These are phyloP conservation scores for Diaporthe amygdali DNA, from an alignment of 2,329 filamentous ascomycete genomes.

Conservation along the genomic window DNA sequence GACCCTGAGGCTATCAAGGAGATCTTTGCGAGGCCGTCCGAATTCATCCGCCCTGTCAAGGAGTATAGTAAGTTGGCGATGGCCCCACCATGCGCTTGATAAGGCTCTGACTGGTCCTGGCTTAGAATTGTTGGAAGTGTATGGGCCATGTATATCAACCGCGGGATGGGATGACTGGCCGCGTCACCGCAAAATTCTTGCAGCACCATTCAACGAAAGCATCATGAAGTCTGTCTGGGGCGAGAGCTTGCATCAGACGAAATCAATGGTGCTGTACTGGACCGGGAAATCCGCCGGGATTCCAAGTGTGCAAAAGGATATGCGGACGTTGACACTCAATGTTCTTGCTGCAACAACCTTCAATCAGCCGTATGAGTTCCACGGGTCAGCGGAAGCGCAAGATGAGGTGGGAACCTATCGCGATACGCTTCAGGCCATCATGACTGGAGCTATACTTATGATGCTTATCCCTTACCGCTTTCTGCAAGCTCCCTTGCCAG, in stretches of 20 bases:
- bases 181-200: conserved; percentile 34
- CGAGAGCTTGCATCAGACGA: conserved; percentile 32
- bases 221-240: conserved; percentile 36
- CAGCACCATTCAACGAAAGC: conserved; percentile 35
- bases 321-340: conserved; percentile 34
- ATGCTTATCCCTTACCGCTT: conserved; percentile 30
- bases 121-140: conserved; percentile 33
- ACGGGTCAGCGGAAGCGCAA: conserved; percentile 24
- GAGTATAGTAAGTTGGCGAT: conserved; percentile 25
- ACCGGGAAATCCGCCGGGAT: conserved; percentile 14
- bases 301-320: conserved; percentile 29
- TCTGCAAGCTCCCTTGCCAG: conserved; percentile 26
- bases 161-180: conserved; percentile 35
- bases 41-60: conserved; percentile 31
- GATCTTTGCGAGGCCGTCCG: conserved; percentile 27
- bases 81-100: neutral
- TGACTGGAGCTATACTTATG: conserved; percentile 33
- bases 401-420: conserved; percentile 30
- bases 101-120: neutral
- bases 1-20: conserved; percentile 32
- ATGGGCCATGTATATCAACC: conserved; percentile 36
- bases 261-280: conserved; percentile 32
- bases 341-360: conserved; percentile 34
- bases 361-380: conserved; percentile 31
- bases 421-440: conserved; percentile 32